Base-by-base conservation (phyloP, 176 grass and related monocot genomes). In the Lolium multiflorum region DNA sequence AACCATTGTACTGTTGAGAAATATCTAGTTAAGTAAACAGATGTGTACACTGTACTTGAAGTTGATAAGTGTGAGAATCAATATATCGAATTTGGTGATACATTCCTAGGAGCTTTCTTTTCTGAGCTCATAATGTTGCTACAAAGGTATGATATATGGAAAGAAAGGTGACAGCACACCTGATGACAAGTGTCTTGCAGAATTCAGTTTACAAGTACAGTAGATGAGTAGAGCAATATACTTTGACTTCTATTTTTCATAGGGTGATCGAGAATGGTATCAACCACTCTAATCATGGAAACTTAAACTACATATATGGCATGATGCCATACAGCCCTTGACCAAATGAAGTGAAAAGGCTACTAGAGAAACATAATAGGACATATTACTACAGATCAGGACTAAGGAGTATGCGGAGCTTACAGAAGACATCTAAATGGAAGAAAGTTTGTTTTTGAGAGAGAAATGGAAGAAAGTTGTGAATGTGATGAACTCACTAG, bases 51-150 rank as follows among this genome's bases (percentile, higher is more conserved):
- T 48, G 28, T 61, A 70, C 11, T 47, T 63, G 56, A 73, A 21
- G 9, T 57, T 52, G 35, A 81, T 4, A 22, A 62, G 79, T n/a
- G 41, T 86, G 88, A 85, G 84, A 49, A 82, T 22, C 62, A 31
- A 59, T 26, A 38, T 59, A 86, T 77, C 43, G 82, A 71, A 86
- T 62, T 17, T 25, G 50, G 20, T 14, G 60, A 24, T 10, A 67
- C 20, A 52, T 85, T 85, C 25, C 44, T 70, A 76, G 76, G n/a
- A 48, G n/a, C 38, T 24, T 73, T 80, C 7, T 64, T 55, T 60
- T 18, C 48, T 38, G 55, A 49, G 52, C 55, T 70, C 28, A 62
- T 24, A 77, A 6, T 68, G 48, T 38, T 43, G 52, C 78, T 60
- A 82, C 55, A 47, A 70, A 81, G 58, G 16, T 59, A 81, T 11